Evolutionary conservation across 495 filamentous ascomycete species (phyloP), one percentile per base, ranked within the genome.

Genomic region (Aspergillus haitiensis): DNA sequence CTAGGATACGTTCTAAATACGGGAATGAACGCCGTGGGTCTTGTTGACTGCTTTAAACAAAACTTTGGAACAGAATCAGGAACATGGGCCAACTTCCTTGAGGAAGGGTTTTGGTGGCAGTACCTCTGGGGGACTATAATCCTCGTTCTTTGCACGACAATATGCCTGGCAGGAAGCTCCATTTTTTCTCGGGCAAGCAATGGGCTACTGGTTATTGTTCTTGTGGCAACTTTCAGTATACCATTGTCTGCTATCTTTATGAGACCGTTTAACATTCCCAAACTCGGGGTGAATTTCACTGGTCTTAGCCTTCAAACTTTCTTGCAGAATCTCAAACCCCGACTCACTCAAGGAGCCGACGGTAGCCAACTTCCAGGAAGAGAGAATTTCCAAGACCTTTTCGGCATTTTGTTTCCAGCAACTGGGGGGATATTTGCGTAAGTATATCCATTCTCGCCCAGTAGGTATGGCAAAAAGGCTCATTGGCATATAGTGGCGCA

Each of bases 321-420:
- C 56, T 70, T 76, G 58, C 82, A 81, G 18, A 96, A 96, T 65
- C 75, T 96, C 6, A 78, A 82, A 64, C 91, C 91, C 12, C 69
- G 75, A 27, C 80, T 90, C 48, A 89, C 86, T 3, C 84, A 81
- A 66, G 83, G 83, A 15, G 86, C 86, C 13, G 86, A 82, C 33
- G 87, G 87, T 32, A 89, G 87, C 66, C 83, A 87, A 60, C 68
- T 87, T 45, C 72, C 77, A 36, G 86, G 86, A 13, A 77, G 82
- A 57, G 89, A 90, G 59, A 94, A 81, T 33, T 94, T 90, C 58
- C 88, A 92, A 61, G 85, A 92, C 61, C 78, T 96, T 16, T 96
- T 96, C 72, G 91, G 90, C 13, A 91, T 96, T 57, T 70, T 96
- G 10, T 96, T 93, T 62, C 91, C 91, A 47, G 90, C 91, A 0